Evolutionary conservation across 495 filamentous ascomycete species (phyloP).

Genomic region (Aspergillus cavernicola): DNA sequence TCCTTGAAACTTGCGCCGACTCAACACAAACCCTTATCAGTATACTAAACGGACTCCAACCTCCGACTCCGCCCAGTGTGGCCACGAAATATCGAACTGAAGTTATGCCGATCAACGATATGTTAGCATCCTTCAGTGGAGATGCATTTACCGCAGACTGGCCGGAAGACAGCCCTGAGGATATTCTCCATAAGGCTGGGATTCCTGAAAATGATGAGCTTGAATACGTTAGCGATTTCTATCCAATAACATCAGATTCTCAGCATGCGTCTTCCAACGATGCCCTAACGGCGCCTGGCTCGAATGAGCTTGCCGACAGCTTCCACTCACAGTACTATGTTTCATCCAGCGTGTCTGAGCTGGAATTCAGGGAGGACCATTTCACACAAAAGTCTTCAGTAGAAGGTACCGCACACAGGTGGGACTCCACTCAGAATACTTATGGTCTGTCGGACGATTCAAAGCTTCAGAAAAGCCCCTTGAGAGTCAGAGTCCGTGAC

Average conservation of each 20-base stretch:
- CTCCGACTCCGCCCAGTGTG: slow-evolving; percentile 75
- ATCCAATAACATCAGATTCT: slow-evolving; percentile 37
- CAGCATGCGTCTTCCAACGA: slow-evolving; percentile 42
- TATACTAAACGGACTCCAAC: slow-evolving; percentile 74
- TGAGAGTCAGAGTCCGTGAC: slow-evolving; percentile 75
- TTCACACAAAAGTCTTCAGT: slow-evolving; percentile 61
- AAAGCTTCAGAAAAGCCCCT: slow-evolving; percentile 63
- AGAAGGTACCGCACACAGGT: slow-evolving; percentile 68
- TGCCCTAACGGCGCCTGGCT: slow-evolving; percentile 25
- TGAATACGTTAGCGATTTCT: slow-evolving; percentile 63
- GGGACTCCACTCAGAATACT: slow-evolving; percentile 70
- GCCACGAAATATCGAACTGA: slow-evolving; percentile 83
- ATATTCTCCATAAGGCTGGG: slow-evolving; percentile 13
- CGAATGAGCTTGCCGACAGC: slow-evolving; percentile 59
- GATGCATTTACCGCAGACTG: slow-evolving; percentile 63
- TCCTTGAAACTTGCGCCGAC: slow-evolving; percentile 94
- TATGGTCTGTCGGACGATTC: slow-evolving; percentile 63
- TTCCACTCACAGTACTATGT: slow-evolving; percentile 57
- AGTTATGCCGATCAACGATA: slow-evolving; percentile 77
- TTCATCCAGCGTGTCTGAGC: slow-evolving; percentile 42
- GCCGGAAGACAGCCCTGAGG: slow-evolving; percentile 11
- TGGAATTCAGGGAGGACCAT: slow-evolving; percentile 77
- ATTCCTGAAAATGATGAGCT: slow-evolving; percentile 49
- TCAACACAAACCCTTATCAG: slow-evolving; percentile 90
- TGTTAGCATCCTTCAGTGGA: slow-evolving; percentile 84